Percentiles rank a stretch among this genome's conserved stretches.
These are phyloP conservation scores for Scytalidium sp. DNA, from an alignment of 2,329 filamentous ascomycete species.

Conservation along the genomic window DNA sequence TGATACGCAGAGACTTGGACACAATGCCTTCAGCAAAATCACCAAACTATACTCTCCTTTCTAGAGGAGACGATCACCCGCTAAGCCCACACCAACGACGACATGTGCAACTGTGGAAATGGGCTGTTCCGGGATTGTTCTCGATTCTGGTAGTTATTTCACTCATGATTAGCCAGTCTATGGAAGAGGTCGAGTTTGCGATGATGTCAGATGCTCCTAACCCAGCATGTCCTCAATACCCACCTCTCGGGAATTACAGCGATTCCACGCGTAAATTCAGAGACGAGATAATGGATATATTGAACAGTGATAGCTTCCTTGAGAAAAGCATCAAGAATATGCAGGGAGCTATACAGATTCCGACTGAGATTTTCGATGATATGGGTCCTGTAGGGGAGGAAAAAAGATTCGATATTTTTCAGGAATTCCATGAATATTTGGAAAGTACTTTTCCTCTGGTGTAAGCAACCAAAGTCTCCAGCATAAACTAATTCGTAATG, in stretches of 20 bases:
- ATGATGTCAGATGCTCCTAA: neutral
- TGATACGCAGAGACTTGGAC: neutral
- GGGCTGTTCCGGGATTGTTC: conserved; percentile 6
- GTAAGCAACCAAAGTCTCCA: conserved; percentile 50
- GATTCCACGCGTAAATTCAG: conserved; percentile 8
- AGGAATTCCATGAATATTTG: conserved; percentile 46
- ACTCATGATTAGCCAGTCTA: conserved; percentile 4
- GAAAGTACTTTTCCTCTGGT: conserved; percentile 45
- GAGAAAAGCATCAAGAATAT: conserved; percentile 17
- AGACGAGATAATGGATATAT: conserved; percentile 9
- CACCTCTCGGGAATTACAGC: conserved; percentile 9
- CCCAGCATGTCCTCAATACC: conserved; percentile 19
- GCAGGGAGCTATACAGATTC: conserved; percentile 52
- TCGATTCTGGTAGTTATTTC: conserved; percentile 2
- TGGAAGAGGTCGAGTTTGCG: conserved; percentile 2
- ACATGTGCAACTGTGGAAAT: conserved; percentile 9
- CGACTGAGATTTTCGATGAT: conserved; percentile 54
- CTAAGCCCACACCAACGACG: conserved; percentile 1
- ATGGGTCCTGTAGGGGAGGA: conserved; percentile 52
- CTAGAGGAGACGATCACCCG: conserved; percentile 8
- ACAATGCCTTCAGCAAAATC: neutral
- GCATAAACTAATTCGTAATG: conserved; percentile 33
- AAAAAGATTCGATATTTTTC: conserved; percentile 51
- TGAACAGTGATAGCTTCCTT: conserved; percentile 15
- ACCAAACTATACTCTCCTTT: conserved; percentile 16